Evolutionary conservation across 2,329 filamentous ascomycete species (phyloP).

Genomic region (Thelonectria olida): DNA sequence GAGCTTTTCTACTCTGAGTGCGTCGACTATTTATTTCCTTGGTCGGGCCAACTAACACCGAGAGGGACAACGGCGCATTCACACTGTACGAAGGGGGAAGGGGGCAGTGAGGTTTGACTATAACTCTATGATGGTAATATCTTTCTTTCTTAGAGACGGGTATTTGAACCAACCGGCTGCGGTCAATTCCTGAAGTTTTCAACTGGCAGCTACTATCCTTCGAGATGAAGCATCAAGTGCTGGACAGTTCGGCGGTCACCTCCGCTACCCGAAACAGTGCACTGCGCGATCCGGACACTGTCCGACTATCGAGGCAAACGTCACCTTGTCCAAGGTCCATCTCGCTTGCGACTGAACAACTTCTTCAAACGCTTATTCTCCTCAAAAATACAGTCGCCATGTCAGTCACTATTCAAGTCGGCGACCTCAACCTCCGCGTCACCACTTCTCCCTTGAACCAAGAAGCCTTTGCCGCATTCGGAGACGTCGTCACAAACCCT

Average conservation of each 20-base stretch:
- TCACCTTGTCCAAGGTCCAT: background rate
- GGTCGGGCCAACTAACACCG: background rate
- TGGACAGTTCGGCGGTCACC: conserved; percentile 64
- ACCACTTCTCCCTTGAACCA: conserved; percentile 73
- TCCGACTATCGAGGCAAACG: background rate
- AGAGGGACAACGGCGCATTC: background rate
- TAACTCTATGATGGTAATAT: background rate
- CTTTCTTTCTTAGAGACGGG: too few species aligned
- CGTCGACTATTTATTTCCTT: too few species aligned
- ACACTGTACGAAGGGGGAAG: background rate
- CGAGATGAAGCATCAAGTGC: conserved; percentile 49
- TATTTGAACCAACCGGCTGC: too few species aligned
- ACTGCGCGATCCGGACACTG: conserved; percentile 52
- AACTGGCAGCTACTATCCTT: too few species aligned
- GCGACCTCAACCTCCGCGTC: conserved; percentile 48
- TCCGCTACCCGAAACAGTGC: conserved; percentile 12
- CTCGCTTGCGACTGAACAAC: background rate
- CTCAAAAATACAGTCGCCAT: conserved; percentile 26
- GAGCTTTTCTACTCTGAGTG: too few species aligned
- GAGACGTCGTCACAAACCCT: conserved; percentile 83
- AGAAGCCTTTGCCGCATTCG: conserved; percentile 78
- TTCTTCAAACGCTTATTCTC: background rate
- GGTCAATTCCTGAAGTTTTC: too few species aligned
- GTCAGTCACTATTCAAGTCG: conserved; percentile 39
- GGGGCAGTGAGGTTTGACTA: background rate